Percentiles rank a stretch among this genome's conserved stretches.
These are phyloP conservation scores for Rhodocollybia butyracea DNA, from an alignment of 768 basidiomycete species.

Conservation along the genomic window DNA sequence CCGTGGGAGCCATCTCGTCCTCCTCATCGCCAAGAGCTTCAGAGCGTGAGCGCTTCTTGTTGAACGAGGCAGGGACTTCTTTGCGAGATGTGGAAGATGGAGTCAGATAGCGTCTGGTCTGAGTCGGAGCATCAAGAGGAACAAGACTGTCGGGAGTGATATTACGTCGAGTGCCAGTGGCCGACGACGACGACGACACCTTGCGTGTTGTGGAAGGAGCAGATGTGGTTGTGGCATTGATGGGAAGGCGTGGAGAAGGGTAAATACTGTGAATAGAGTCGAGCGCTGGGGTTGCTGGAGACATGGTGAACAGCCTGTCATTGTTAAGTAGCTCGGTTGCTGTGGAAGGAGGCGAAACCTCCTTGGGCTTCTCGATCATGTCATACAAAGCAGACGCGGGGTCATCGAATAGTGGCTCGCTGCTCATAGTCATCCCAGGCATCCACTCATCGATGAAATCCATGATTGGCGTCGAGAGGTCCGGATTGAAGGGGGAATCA, in stretches of 20 bases:
- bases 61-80: slow-evolving; percentile 70
- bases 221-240: slow-evolving; percentile 10
- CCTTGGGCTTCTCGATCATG: not conserved
- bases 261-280: slow-evolving; percentile 33
- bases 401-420: slow-evolving; percentile 5
- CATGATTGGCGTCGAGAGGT: slow-evolving; percentile 22
- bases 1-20: slow-evolving; percentile 27
- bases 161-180: slow-evolving; percentile 47
- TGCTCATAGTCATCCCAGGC: not conserved
- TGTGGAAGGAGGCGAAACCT: not conserved
- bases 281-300: slow-evolving; percentile 49
- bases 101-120: slow-evolving; percentile 67
- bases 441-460: slow-evolving; percentile 1
- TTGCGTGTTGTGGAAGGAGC: slow-evolving; percentile 26
- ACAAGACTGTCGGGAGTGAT: slow-evolving; percentile 63
- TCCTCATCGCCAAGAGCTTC: slow-evolving; percentile 30
- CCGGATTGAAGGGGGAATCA: slow-evolving; percentile 33
- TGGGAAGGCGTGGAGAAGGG: slow-evolving; percentile 24
- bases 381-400: not conserved
- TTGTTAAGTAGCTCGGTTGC: slow-evolving; percentile 22
- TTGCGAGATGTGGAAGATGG: slow-evolving; percentile 79
- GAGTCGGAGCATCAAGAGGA: slow-evolving; percentile 75
- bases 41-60: slow-evolving; percentile 50
- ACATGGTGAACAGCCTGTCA: slow-evolving; percentile 42
- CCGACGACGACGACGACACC: slow-evolving; percentile 6